Base-by-base conservation (phyloP, 371 early-diverging fungal genomes). In the Mortierella sp. region DNA sequence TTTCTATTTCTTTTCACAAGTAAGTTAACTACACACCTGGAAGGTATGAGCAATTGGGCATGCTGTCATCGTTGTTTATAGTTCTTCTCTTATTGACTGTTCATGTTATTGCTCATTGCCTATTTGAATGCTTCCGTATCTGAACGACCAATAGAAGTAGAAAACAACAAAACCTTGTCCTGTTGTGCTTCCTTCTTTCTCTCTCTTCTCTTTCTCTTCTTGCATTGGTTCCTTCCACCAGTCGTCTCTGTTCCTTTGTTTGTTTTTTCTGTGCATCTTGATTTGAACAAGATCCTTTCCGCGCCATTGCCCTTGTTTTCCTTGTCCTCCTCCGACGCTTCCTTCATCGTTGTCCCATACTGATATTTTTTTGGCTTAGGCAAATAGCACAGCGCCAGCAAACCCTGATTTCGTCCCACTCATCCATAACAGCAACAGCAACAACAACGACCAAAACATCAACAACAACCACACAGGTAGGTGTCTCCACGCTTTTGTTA, bases 161-260 rank as follows among this genome's bases (percentile, higher is more conserved):
- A 51, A 51, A 16, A 35, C 29, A 51, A 18, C 29, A 60, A 58
- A 63, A 63, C 63, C 38, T 63, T 63, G 63, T 63, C 63, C 63
- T 63, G 63, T 63, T 63, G 63, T 63, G 56, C 32, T 60, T 60
- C 32, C 32, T 29, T 24, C n/a, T 29, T 1, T 32, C 24, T 11
- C 11, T 35, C 35, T 1, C 63, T 32, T 58, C 11, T n/a, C 8
- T 11, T 56, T 56, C 56, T 56, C 55, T 27, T 11, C n/a, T 56
- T 21, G 51, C 51, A 3, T 51, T n/a, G 56, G 24, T 35, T 16
- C 29, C 24, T 35, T 38, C 41, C 24, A 24, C 68, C 68, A 68
- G 68, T 68, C 68, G 68, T 41, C 68, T 68, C 43, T 24, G 68
- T 41, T 68, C 68, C 68, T 68, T 68, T 68, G 68, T 68, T 68